phyloP scores from a whole-genome alignment of 768 basidiomycete species.

The Calvatia gigantea region DNA sequence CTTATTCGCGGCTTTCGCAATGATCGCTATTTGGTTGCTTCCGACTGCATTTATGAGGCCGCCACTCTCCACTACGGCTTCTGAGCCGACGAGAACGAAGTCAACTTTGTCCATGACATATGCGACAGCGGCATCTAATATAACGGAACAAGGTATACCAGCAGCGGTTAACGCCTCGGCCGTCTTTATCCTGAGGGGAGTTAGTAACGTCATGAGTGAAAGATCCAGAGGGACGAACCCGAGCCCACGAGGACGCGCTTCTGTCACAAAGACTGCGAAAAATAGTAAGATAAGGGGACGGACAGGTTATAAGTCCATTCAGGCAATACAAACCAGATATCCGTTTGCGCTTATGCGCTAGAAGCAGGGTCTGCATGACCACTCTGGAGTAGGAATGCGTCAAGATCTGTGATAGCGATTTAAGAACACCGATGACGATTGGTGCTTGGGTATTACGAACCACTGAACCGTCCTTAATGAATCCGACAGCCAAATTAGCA shows the following conservation, averaged over 20 bases:
- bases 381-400: conserved; percentile 97
- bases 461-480: conserved; percentile 94
- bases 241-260: conserved; percentile 85
- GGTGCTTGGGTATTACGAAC: conserved; percentile 35
- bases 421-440: conserved; percentile 6
- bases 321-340: conserved; percentile 57
- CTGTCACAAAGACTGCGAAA: conserved; percentile 84
- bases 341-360: conserved; percentile 87
- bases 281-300: conserved; percentile 15
- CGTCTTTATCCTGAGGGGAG: conserved; percentile 73
- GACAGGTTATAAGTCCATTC: conserved; percentile 18
- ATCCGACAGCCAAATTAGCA: conserved; percentile 81
- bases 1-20: conserved; percentile 91
- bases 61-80: conserved; percentile 97
- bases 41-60: conserved; percentile 91
- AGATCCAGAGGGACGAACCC: conserved; percentile 53
- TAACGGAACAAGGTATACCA: conserved; percentile 93
- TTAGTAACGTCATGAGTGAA: conserved; percentile 15
- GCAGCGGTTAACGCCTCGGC: conserved; percentile 79
- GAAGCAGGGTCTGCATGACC: conserved; percentile 87
- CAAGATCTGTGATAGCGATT: conserved; percentile 62
- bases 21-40: conserved; percentile 94
- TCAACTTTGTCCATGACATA: conserved; percentile 97
- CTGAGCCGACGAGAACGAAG: conserved; percentile 93
- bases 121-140: conserved; percentile 94